Evolutionary conservation across 495 filamentous ascomycete species (phyloP), one percentile per base, ranked within the genome.

Genomic region (Daldinia vernicosa): DNA sequence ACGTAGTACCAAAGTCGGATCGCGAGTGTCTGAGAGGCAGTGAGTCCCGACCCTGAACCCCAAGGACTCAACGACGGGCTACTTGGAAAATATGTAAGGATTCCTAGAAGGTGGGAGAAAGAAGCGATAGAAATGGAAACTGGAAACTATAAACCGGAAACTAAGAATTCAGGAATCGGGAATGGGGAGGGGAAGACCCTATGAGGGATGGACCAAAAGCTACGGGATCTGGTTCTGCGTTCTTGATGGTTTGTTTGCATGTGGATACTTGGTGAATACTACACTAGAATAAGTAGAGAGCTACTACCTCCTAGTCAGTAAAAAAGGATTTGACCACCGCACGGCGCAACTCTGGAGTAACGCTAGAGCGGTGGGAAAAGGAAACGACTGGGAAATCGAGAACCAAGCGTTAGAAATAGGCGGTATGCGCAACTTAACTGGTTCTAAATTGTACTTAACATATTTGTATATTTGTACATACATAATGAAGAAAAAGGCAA

Each of bases 221-320:
- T 66, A 68, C 56, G 65, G 70, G 70, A 72, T 68, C 70, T 68
- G 70, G 70, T 67, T 57, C 54, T 71, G 50, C 32, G 45, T 32
- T 54, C 64, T 65, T 68, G 70, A 55, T 61, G 69, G 65, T 72
- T 72, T 72, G 70, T 72, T 72, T 72, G 70, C 66, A 69, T 66
- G 70, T 72, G 70, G 70, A 68, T 65, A 69, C 65, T 72, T 35
- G 33, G 12, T 11, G 33, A 4, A 35, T 35, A 12, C 33, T 68
- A 28, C 50, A 33, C 32, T 33, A 33, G 50, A 15, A 30, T 53
- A 47, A 9, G 19, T 26, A 30, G 26, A n/a, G 28, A 24, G 28
- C 47, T 53, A 53, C 50, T 17, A 27, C 4, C 12, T 40, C 24
- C 57, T 37, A n/a, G 63, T 51, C 53, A 61, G 43, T 64, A 68